Evolutionary conservation across 2,329 filamentous ascomycete species (phyloP), one percentile per base, ranked within the genome.

Genomic region (Aotearoamyces nothofagi): DNA sequence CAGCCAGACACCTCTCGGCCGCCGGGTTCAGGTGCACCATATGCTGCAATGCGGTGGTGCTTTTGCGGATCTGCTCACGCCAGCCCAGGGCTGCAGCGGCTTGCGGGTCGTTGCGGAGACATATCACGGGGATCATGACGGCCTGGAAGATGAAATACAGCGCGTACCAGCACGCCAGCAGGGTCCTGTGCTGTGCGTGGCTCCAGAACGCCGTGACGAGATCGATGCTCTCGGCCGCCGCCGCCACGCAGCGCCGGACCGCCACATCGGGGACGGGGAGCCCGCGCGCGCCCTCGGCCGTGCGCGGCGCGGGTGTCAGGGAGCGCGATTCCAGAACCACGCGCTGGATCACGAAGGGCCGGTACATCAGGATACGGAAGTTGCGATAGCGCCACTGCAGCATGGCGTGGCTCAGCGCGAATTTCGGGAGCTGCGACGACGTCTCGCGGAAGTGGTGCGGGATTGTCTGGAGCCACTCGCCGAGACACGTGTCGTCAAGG

Each of bases 131-230:
- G 25, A 58, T 56, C 3, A 58, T 37, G 13, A 49, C 53, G 9
- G 56, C 56, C 42, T 59, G 56, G 43, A 59, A 59, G 22, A 59
- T 48, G 36, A 58, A 58, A 39, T 58, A 57, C n/a, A 39, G 25
- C 4, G 26, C 28, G 25, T 39, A 39, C 37, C 37, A 39, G 9
- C 29, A 27, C 5, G 27, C 35, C 13, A 39, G 15, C 12, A 24
- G 33, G 8, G 31, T n/a, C n/a, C n/a, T n/a, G 12, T 35, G 33
- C 4, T 27, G 15, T 9, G 29, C 17, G 13, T 29, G 9, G 26
- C 17, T 35, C 36, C 34, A 15, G 25, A 39, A 17, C 28, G 26
- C n/a, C 20, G 16, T 12, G 15, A 37, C 33, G 8, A 19, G 20
- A 10, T 22, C 19, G 17, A 37, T 36, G 9, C 22, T 37, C 11